phyloP scores from a whole-genome alignment of 1,139 yeast genomes.

The Yamadazyma spencermartinsiae region DNA sequence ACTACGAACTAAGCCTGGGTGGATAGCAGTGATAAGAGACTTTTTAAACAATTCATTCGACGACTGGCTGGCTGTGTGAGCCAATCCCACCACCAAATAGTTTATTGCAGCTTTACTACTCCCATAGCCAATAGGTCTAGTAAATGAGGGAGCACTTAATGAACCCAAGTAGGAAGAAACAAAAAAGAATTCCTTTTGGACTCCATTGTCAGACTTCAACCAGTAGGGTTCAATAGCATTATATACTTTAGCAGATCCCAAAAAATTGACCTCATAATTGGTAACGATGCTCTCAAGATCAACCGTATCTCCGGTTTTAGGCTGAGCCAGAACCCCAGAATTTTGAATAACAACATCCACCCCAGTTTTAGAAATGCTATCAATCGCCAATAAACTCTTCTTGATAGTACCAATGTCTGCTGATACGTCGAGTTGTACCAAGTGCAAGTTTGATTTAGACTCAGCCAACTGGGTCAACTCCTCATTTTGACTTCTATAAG shows the following conservation, averaged over 20 bases:
- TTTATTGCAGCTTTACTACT: conserved; percentile 36
- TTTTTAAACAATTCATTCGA: conserved; percentile 13
- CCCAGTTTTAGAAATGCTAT: conserved; percentile 5
- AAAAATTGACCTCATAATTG: conserved; percentile 8
- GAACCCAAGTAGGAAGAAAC: conserved; percentile 6
- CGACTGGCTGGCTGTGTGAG: conserved; percentile 15
- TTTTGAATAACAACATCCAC: conserved; percentile 13
- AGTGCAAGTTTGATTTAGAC: conserved; percentile 4
- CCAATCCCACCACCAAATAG: conserved; percentile 20
- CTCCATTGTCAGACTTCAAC: conserved; percentile 10
- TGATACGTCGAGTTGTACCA: conserved; percentile 6
- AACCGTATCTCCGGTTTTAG: conserved; percentile 3
- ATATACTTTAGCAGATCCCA: conserved; percentile 13
- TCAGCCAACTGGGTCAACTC: not conserved
- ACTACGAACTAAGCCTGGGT: conserved; percentile 31
- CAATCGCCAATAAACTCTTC: conserved; percentile 1
- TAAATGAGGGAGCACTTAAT: not conserved
- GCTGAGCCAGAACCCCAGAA: conserved; percentile 10
- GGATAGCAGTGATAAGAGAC: conserved; percentile 22
- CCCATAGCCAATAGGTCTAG: conserved; percentile 24
- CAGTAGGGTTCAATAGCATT: conserved; percentile 10
- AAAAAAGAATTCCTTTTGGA: conserved; percentile 10
- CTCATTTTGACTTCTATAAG: conserved; percentile 20
- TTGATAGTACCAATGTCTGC: conserved; percentile 1
- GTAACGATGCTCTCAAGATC: conserved; percentile 9